Evolutionary conservation across 169 alveolate genomes (phyloP).

Genomic region (Perkinsus olseni): DNA sequence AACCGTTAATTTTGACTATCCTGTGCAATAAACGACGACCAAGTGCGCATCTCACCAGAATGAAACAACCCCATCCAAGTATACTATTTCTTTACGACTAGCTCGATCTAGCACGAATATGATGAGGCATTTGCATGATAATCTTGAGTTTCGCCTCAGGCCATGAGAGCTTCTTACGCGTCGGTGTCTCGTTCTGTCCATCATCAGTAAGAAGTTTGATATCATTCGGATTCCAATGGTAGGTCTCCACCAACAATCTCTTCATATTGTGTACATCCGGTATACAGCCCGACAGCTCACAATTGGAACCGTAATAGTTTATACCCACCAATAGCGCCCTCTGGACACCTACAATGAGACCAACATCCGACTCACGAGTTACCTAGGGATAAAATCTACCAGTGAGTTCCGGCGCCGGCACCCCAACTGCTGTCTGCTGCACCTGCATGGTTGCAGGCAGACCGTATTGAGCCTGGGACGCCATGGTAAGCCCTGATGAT

Average conservation of each 20-base stretch:
- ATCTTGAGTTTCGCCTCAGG: no score
- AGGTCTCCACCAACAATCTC: constrained; percentile 26
- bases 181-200: not conserved
- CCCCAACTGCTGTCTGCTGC: not conserved
- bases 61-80: no score
- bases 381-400: no score
- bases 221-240: not conserved
- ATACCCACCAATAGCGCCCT: constrained; percentile 52
- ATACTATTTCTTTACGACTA: no score
- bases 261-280: constrained; percentile 43
- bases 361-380: no score
- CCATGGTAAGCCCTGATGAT: not conserved
- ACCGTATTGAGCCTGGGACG: not conserved
- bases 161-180: no score
- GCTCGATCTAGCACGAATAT: no score
- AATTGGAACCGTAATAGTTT: constrained; percentile 41
- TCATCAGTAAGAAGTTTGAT: not conserved
- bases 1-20: no score
- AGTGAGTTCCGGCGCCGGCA: not conserved
- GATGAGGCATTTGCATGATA: no score
- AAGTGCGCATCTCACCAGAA: no score
- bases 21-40: no score
- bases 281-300: constrained; percentile 48
- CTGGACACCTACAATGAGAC: not conserved
- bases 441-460: not conserved